Evolutionary conservation across 805 yeast genomes (phyloP).

Genomic region (Naumovozyma dairenensis): DNA sequence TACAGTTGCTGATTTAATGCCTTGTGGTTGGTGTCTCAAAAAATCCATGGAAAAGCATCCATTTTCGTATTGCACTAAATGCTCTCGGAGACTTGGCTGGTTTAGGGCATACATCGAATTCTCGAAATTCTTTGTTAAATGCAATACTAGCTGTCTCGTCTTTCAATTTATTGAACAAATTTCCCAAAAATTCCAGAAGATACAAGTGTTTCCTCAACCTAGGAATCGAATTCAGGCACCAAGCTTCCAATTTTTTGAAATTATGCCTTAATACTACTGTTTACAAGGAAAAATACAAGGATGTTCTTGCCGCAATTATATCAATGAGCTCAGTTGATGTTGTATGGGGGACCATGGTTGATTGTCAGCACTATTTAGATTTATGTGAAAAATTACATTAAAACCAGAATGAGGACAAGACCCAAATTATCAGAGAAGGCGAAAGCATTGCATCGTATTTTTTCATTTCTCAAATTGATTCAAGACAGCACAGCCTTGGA

Average conservation of each 20-base stretch:
- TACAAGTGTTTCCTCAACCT: conserved; percentile 60
- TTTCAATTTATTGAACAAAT: conserved; percentile 64
- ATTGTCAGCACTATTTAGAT: conserved; percentile 61
- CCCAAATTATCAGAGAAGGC: conserved; percentile 68
- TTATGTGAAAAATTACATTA: conserved; percentile 69
- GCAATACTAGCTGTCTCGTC: conserved; percentile 75
- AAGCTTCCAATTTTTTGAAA: conserved; percentile 58
- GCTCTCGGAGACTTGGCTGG: conserved; percentile 75
- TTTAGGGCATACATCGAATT: conserved; percentile 59
- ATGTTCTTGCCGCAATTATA: conserved; percentile 66
- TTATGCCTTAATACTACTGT: conserved; percentile 44
- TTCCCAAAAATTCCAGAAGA: conserved; percentile 53
- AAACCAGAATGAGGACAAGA: conserved; percentile 54
- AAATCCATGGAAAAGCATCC: conserved; percentile 79
- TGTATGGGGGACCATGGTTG: conserved; percentile 83
- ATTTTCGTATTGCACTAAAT: conserved; percentile 68
- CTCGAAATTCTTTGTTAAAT: conserved; percentile 65
- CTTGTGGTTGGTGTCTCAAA: conserved; percentile 55
- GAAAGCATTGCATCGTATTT: conserved; percentile 61
- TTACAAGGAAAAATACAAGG: conserved; percentile 62
- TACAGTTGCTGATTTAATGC: conserved; percentile 68
- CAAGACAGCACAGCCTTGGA: conserved; percentile 54
- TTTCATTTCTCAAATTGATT: conserved; percentile 58
- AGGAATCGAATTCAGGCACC: conserved; percentile 62
- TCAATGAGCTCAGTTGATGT: conserved; percentile 81